Evolutionary conservation across 768 basidiomycete genomes (phyloP), one percentile per base, ranked within the genome.

Genomic region (Suillus fuscotomentosus): DNA sequence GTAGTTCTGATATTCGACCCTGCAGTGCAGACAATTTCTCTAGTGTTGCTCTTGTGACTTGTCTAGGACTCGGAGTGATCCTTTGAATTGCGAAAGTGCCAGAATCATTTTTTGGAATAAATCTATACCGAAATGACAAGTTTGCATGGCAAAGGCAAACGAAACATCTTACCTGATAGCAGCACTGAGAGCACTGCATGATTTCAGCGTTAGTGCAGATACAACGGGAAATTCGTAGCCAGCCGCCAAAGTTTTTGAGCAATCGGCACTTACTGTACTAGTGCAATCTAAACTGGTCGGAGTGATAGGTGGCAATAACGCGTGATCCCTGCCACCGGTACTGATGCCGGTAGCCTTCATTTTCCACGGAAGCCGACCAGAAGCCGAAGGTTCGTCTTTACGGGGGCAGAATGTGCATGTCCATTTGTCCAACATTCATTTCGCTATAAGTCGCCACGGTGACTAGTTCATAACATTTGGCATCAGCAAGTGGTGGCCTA

Each of bases 111-210:
- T 22, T 48, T 6, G 13, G 13, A 22, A 14, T 14, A 7, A 15
- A 24, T 47, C 48, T 15, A 6, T 24, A 24, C 13, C 22, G 9
- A 11, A 20, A 8, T 65, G 59, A 38, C 70, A 75, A 17, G 72
- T 45, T 53, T 69, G 68, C 76, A 75, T 77, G 0, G 69, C 67
- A 2, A 71, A 71, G 20, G 75, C 73, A 68, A 53, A 53, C 50
- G 5, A 31, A 48, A 24, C 48, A 27, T 17, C 8, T 17, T 10
- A 51, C 27, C 27, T 24, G 24, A 27, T 27, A 27, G 15, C 50
- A 27, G 48, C 3, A 17, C 15, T 5, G 15, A 50, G 24, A 27
- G 24, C 24, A 15, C 48, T 24, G 48, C 24, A 50, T 51, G 24
- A 51, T 51, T 6, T 50, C 15, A 51, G 50, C 27, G 50, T 15